These are phyloP conservation scores for Trametes cinnabarina DNA, from an alignment of 768 basidiomycete species.

Conservation along the genomic window DNA sequence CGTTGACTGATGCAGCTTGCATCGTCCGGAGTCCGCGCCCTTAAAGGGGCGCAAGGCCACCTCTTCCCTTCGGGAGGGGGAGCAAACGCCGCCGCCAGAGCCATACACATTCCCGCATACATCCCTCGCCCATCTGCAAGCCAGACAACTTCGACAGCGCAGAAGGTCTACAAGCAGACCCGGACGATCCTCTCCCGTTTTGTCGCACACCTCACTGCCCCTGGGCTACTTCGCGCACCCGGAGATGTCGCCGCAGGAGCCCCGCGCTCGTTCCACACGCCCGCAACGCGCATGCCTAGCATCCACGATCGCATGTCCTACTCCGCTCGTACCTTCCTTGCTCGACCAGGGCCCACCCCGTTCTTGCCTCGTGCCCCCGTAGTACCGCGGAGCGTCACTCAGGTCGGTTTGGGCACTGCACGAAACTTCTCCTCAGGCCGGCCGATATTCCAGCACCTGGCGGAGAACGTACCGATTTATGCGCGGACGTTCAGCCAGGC, in stretches of 20 bases:
- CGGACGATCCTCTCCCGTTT: conserved; percentile 55
- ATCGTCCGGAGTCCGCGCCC: conserved; percentile 29
- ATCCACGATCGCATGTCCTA: conserved; percentile 60
- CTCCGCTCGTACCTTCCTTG: conserved; percentile 51
- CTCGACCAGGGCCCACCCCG: conserved; percentile 41
- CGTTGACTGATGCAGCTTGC: conserved; percentile 31
- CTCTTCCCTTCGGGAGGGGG: conserved; percentile 17
- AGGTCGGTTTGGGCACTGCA: conserved; percentile 74
- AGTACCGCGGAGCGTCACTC: conserved; percentile 49
- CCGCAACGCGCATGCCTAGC: conserved; percentile 25
- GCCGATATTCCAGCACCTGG: conserved; percentile 76
- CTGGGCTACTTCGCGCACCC: conserved; percentile 41
- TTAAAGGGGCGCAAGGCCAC: conserved; percentile 23
- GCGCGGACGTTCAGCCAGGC: conserved; percentile 72
- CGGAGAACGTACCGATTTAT: conserved; percentile 69
- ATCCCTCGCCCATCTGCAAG: conserved; percentile 35
- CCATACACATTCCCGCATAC: conserved; percentile 46
- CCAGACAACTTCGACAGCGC: conserved; percentile 31
- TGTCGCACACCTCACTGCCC: conserved; percentile 55
- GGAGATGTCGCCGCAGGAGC: conserved; percentile 23
- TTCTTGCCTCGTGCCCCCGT: conserved; percentile 58
- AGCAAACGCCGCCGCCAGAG: conserved; percentile 31
- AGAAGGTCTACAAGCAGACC: conserved; percentile 51
- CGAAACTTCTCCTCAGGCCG: conserved; percentile 73
- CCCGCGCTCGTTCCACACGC: conserved; percentile 30